Percentiles rank a stretch among this genome's conserved stretches.
These are phyloP conservation scores for Pythium aristosporum DNA, from an alignment of 352 stramenopile genomes.

Conservation along the genomic window DNA sequence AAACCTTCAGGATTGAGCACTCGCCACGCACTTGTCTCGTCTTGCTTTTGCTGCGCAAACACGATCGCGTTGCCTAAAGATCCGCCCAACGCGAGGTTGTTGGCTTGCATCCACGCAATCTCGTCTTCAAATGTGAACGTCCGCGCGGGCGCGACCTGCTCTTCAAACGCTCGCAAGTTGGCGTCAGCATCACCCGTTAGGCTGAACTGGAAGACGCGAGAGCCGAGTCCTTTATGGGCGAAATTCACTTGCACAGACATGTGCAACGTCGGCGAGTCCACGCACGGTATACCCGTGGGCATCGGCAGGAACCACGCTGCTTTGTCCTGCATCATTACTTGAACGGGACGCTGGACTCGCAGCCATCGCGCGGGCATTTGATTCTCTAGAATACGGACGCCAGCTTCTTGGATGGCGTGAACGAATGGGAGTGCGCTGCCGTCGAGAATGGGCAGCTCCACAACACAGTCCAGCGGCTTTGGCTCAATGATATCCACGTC, in stretches of 20 bases:
- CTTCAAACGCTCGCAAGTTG: constrained; percentile 32
- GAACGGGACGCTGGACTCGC: constrained; percentile 46
- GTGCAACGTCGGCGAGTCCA: constrained; percentile 36
- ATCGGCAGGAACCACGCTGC: constrained; percentile 64
- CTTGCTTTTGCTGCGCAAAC: constrained; percentile 28
- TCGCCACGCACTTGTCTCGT: neutral
- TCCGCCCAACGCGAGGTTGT: constrained; percentile 52
- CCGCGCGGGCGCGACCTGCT: constrained; percentile 44
- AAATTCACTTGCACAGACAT: constrained; percentile 75
- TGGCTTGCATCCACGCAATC: constrained; percentile 53
- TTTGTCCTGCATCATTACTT: constrained; percentile 64
- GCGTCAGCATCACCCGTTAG: constrained; percentile 33
- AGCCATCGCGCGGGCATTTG: constrained; percentile 30
- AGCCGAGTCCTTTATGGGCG: constrained; percentile 51
- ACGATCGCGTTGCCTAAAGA: constrained; percentile 71
- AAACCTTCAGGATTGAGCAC: constrained; percentile 55
- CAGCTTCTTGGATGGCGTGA: constrained; percentile 34
- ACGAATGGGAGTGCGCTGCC: constrained; percentile 56
- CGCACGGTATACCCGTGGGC: constrained; percentile 22
- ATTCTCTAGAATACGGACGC: constrained; percentile 31
- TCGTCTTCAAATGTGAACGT: constrained; percentile 80
- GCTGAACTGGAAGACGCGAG: constrained; percentile 39
- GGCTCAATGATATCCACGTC: constrained; percentile 34
- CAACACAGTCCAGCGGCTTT: neutral
- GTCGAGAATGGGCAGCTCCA: constrained; percentile 69